A percentile compares a stretch with the other conserved stretches of the same genome.
Evolutionary conservation across 148 eudicot genomes (phyloP).

Genomic region (Tetragonia tetragonoides): DNA sequence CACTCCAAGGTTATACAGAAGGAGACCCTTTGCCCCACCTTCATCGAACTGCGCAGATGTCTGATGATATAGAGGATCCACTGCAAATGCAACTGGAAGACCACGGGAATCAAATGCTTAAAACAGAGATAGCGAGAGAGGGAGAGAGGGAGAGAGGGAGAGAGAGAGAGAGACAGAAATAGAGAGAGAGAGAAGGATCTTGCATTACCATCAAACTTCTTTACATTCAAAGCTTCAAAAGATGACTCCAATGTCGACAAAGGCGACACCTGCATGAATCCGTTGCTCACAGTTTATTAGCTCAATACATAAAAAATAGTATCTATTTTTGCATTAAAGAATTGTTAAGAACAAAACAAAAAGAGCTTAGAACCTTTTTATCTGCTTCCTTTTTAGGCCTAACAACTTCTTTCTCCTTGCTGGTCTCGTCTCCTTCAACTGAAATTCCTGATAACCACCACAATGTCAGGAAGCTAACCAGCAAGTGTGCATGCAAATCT

Average conservation of each 20-base stretch:
- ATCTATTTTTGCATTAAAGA: background rate
- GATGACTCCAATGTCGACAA: slow-evolving; percentile 73
- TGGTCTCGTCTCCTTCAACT: background rate
- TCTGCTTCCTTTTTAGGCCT: slow-evolving; percentile 9
- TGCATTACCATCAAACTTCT: slow-evolving; percentile 69
- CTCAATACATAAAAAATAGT: background rate
- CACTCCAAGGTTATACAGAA: slow-evolving; percentile 78
- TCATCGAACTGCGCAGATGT: slow-evolving; percentile 90
- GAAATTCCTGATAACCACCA: slow-evolving; percentile 7
- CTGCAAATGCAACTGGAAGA: slow-evolving; percentile 65
- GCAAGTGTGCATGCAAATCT: background rate
- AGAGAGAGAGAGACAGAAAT: background rate
- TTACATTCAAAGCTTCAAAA: slow-evolving; percentile 62
- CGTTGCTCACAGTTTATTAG: background rate
- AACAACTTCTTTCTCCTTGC: background rate
- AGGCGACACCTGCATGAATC: slow-evolving; percentile 62
- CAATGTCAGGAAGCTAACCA: background rate
- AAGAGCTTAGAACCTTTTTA: background rate
- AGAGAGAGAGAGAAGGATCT: background rate
- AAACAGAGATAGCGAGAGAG: background rate
- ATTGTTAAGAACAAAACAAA: background rate
- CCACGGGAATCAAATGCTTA: background rate
- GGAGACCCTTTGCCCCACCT: slow-evolving; percentile 86
- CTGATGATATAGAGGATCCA: slow-evolving; percentile 84
- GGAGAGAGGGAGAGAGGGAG: background rate